Percentiles rank a stretch among this genome's conserved stretches.
Conservation (phyloP, 2,329 filamentous ascomycete genomes). For the Hirsutella thompsonii region DNA sequence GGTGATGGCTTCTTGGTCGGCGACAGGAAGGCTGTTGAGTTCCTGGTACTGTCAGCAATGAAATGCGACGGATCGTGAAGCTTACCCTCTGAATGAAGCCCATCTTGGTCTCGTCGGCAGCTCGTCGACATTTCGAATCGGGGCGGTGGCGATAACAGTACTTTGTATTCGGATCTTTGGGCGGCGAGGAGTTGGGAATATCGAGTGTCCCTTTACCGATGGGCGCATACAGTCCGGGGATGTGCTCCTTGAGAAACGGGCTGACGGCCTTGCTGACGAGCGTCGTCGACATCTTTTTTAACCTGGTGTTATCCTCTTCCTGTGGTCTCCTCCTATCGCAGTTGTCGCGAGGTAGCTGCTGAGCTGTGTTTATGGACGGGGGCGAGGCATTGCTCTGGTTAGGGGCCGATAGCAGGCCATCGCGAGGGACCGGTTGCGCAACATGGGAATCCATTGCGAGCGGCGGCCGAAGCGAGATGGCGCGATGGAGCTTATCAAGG, state of each 20-base stretch:
- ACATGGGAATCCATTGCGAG: background rate
- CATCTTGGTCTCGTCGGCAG: conserved; percentile 94
- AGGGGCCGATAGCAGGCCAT: background rate
- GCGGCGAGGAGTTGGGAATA: conserved; percentile 10
- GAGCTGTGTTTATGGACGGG: conserved; percentile 1
- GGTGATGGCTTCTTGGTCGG: conserved; percentile 88
- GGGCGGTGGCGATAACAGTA: conserved; percentile 94
- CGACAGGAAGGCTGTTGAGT: conserved; percentile 66
- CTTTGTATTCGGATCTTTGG: conserved; percentile 61
- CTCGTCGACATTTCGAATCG: conserved; percentile 83
- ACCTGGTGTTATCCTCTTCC: conserved; percentile 33
- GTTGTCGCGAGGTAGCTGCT: conserved; percentile 25
- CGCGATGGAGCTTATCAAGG: background rate
- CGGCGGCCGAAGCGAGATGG: background rate
- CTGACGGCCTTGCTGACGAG: conserved; percentile 68
- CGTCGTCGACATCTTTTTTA: conserved; percentile 47
- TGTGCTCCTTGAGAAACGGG: conserved; percentile 83
- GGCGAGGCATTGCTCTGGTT: background rate
- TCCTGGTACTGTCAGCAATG: conserved; percentile 36
- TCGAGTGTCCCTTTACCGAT: conserved; percentile 43
- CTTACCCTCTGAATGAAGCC: conserved; percentile 77
- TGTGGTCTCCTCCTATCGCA: conserved; percentile 38
- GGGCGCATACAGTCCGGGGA: conserved; percentile 78
- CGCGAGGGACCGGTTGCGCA: background rate
- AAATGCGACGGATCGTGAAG: conserved; percentile 6